Percentiles rank a stretch among this genome's conserved stretches.
phyloP scores from a whole-genome alignment of 257 asterid genomes.

The Solanum appendiculatum region DNA sequence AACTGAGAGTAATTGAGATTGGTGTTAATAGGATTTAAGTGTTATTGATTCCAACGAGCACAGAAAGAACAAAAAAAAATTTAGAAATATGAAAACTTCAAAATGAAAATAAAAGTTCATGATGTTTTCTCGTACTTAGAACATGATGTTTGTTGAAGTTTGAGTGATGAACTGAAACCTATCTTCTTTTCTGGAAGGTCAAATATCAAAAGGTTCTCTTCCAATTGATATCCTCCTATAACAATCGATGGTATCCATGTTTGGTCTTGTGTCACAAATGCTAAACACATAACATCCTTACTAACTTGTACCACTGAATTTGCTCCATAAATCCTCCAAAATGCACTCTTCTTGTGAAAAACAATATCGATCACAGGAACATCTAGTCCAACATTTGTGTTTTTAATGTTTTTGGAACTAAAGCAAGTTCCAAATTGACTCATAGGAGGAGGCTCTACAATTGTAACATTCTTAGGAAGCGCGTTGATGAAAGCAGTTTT shows the following conservation, averaged over 20 bases:
- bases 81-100: too few species aligned
- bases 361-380: conserved; percentile 19
- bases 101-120: too few species aligned
- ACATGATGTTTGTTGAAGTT: conserved; percentile 20
- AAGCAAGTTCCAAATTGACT: conserved; percentile 11
- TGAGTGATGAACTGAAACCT: conserved; percentile 33
- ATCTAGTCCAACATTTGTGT: background rate
- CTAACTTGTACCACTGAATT: conserved; percentile 32
- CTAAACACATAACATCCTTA: conserved; percentile 27
- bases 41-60: too few species aligned
- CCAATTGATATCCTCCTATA: conserved; percentile 38
- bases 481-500: background rate
- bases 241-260: conserved; percentile 14
- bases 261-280: conserved; percentile 26
- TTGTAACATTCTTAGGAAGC: background rate
- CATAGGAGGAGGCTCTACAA: conserved; percentile 3
- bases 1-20: background rate
- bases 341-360: conserved; percentile 1
- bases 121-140: conserved; percentile 12
- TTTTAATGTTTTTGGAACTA: background rate
- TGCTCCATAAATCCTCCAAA: conserved; percentile 33
- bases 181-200: conserved; percentile 26
- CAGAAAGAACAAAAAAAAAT: too few species aligned
- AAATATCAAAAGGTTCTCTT: conserved; percentile 33
- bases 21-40: background rate